Conservation (phyloP, 2,329 filamentous ascomycete species). For the Diaporthe sp. region DNA sequence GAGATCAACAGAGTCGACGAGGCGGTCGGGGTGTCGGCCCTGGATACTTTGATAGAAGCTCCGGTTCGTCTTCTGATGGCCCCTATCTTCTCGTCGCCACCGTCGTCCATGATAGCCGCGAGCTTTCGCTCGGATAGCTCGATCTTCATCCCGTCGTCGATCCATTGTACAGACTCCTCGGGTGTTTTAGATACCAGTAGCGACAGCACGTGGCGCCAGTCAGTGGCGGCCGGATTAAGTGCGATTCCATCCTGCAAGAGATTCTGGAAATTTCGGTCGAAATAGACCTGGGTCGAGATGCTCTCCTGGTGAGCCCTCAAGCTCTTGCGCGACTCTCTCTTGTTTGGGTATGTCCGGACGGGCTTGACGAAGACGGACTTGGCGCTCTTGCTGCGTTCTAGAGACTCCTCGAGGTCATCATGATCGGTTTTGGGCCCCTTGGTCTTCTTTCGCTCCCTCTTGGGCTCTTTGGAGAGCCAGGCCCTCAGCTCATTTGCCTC, state of each 20-base stretch:
- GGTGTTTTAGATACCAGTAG: constrained; percentile 55
- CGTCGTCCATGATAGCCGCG: constrained; percentile 36
- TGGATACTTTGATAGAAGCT: constrained; percentile 45
- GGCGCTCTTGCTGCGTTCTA: constrained; percentile 36
- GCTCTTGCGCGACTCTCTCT: constrained; percentile 44
- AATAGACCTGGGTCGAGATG: constrained; percentile 53
- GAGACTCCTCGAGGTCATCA: background rate
- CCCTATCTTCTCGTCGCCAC: constrained; percentile 45
- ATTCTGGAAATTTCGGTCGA: constrained; percentile 50
- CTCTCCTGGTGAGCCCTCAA: constrained; percentile 43
- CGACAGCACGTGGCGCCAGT: constrained; percentile 57
- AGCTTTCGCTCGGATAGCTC: constrained; percentile 43
- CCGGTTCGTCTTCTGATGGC: constrained; percentile 47
- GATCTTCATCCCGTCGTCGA: constrained; percentile 46
- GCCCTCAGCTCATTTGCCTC: constrained; percentile 3
- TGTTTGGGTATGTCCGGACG: constrained; percentile 41
- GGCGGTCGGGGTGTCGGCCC: constrained; percentile 16
- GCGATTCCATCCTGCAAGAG: background rate
- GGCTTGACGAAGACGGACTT: constrained; percentile 49
- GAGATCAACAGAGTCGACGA: constrained; percentile 46
- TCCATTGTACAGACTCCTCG: constrained; percentile 26
- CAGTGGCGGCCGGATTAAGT: constrained; percentile 36
- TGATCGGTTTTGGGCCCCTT: background rate
- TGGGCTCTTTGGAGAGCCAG: constrained; percentile 10
- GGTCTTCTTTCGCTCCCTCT: background rate